Base-by-base conservation (phyloP, 495 filamentous ascomycete genomes). In the Beverwykella pulmonaria region DNA sequence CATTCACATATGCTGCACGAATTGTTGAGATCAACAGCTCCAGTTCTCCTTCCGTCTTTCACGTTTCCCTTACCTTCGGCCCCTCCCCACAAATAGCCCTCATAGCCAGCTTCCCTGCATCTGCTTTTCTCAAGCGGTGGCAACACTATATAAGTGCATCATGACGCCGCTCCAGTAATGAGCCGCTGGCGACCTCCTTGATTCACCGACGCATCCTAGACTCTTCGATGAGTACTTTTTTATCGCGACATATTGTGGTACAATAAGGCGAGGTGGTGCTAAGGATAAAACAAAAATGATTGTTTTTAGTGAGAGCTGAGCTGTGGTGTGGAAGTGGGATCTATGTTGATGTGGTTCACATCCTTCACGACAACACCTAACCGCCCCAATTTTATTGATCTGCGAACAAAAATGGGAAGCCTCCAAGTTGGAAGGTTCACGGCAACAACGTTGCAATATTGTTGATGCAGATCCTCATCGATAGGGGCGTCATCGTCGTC, bases 391-490 rank as follows among this genome's bases (percentile, higher is more conserved):
- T n/a, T n/a, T n/a, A n/a, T n/a, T n/a, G n/a, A n/a, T n/a, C n/a
- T n/a, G n/a, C n/a, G n/a, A n/a, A n/a, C n/a, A n/a, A n/a, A n/a
- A n/a, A n/a, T n/a, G n/a, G n/a, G n/a, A n/a, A n/a, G n/a, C n/a
- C n/a, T n/a, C n/a, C n/a, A n/a, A n/a, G n/a, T n/a, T n/a, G n/a
- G n/a, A n/a, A n/a, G n/a, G n/a, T n/a, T n/a, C n/a, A n/a, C n/a
- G n/a, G n/a, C 32, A 12, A 5, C 32, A 34, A 6, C 32, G 32
- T 34, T 34, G 32, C 32, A 12, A 34, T 34, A 34, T 34, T 34
- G 39, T 20, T 52, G 52, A 54, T 32, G 52, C 22, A 54, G 52
- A 54, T 54, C 52, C 20, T 54, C 14, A 29, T 32, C 20, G 52
- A 30, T 19, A 54, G 22, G 23, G 29, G 52, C 23, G 23, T 26